phyloP scores from a whole-genome alignment of 2,329 filamentous ascomycete genomes.

The Tothia fuscella region DNA sequence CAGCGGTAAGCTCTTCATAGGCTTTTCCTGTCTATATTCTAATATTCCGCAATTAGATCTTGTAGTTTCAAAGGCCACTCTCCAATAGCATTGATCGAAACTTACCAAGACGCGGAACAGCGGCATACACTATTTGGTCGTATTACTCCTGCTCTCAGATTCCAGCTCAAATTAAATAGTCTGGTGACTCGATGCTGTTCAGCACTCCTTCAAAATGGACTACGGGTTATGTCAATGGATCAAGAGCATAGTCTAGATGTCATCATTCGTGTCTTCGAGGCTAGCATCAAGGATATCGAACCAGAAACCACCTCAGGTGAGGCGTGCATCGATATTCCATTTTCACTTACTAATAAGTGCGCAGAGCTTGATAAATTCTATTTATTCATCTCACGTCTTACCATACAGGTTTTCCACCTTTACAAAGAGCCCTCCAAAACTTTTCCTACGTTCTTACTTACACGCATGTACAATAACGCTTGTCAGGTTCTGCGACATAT shows the following conservation, averaged over 20 bases:
- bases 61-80: conserved; percentile 28
- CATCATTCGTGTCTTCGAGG: conserved; percentile 25
- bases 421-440: conserved; percentile 21
- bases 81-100: conserved; percentile 22
- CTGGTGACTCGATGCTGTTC: conserved; percentile 25
- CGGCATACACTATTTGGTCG: conserved; percentile 23
- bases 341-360: not conserved
- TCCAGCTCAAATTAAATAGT: conserved; percentile 28
- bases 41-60: conserved; percentile 17
- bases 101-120: conserved; percentile 26
- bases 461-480: conserved; percentile 9
- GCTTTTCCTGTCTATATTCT: not conserved
- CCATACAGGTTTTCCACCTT: conserved; percentile 26
- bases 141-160: conserved; percentile 22
- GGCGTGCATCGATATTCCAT: not conserved
- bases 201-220: conserved; percentile 26
- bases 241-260: conserved; percentile 28
- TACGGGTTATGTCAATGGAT: conserved; percentile 26
- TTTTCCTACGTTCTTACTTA: conserved; percentile 10
- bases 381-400: conserved; percentile 20
- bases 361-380: conserved; percentile 23
- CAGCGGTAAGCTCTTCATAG: conserved; percentile 21
- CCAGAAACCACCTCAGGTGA: conserved; percentile 22
- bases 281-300: conserved; percentile 26
- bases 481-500: conserved; percentile 10